Evolutionary conservation across 2,329 filamentous ascomycete species (phyloP).

Genomic region (Zymoseptoria pseudotritici): DNA sequence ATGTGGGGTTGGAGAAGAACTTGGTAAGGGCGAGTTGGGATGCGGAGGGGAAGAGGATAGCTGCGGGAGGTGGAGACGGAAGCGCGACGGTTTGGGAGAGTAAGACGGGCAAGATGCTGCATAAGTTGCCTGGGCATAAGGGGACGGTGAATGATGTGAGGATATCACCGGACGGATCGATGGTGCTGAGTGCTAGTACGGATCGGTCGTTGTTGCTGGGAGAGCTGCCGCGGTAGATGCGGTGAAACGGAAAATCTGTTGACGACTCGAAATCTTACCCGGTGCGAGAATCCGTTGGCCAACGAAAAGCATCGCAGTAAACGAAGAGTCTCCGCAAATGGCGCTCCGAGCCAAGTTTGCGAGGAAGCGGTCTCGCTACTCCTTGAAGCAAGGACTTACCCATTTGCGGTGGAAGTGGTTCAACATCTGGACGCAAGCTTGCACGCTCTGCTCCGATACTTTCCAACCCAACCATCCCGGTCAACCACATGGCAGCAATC

Average conservation of each 20-base stretch:
- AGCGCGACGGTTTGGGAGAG: slow-evolving; percentile 88
- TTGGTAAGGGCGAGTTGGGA: slow-evolving; percentile 88
- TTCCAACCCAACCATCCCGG: neutral
- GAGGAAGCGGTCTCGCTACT: neutral
- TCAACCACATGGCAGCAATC: neutral
- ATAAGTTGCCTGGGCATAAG: slow-evolving; percentile 92
- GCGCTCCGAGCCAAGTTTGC: neutral
- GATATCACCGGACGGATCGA: slow-evolving; percentile 80
- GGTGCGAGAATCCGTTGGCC: no score
- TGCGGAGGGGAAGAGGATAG: slow-evolving; percentile 73
- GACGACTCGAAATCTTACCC: no score
- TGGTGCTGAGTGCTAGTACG: slow-evolving; percentile 38
- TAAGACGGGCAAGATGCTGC: slow-evolving; percentile 79
- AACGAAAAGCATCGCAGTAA: neutral
- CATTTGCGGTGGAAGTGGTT: neutral
- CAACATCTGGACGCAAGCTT: no score
- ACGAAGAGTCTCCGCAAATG: neutral
- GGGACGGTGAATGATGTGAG: slow-evolving; percentile 92
- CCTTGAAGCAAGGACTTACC: no score
- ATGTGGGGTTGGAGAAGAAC: slow-evolving; percentile 82
- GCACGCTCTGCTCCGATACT: neutral
- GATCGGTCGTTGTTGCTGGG: slow-evolving; percentile 30
- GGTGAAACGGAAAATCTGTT: neutral
- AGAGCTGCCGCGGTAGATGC: slow-evolving; percentile 21
- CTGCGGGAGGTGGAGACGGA: slow-evolving; percentile 81